phyloP scores from a whole-genome alignment of 148 eudicot species.

The Tetragonia tetragonoides region DNA sequence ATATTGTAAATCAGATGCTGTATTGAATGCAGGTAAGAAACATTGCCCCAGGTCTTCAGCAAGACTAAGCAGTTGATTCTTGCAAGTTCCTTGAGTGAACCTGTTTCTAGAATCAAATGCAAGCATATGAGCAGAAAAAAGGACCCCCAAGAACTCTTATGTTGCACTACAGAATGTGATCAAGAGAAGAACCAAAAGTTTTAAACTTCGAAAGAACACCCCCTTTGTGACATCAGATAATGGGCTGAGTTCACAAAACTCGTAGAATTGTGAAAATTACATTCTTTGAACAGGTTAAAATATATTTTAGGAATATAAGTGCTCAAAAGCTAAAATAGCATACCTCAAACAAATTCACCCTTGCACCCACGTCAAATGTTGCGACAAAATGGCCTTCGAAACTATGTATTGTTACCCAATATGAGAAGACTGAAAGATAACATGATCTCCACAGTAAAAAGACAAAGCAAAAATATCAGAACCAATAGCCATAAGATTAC shows the following conservation, averaged over 20 bases:
- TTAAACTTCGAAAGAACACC: slow-evolving; percentile 18
- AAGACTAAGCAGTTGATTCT: slow-evolving; percentile 67
- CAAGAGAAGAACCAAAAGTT: slow-evolving; percentile 40
- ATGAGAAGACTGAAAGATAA: slow-evolving; percentile 67
- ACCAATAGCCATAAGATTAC: slow-evolving; percentile 28
- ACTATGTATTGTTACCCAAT: slow-evolving; percentile 83
- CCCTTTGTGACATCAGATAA: neutral
- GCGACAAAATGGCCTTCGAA: slow-evolving; percentile 79
- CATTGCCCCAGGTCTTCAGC: slow-evolving; percentile 91
- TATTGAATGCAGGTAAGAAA: slow-evolving; percentile 78
- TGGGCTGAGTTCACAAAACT: neutral
- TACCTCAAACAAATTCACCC: slow-evolving; percentile 96
- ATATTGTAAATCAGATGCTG: slow-evolving; percentile 91
- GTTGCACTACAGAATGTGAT: slow-evolving; percentile 87
- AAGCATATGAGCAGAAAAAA: slow-evolving; percentile 99
- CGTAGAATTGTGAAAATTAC: neutral
- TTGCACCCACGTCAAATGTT: slow-evolving; percentile 85
- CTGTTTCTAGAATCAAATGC: slow-evolving; percentile 99
- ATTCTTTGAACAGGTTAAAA: neutral
- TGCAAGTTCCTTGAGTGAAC: slow-evolving; percentile 78
- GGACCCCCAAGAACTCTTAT: slow-evolving; percentile 99
- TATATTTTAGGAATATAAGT: neutral
- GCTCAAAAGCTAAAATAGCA: neutral
- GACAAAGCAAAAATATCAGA: slow-evolving; percentile 10
- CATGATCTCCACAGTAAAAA: neutral